Evolutionary conservation across 306 rosid species (phyloP), one percentile per base, ranked within the genome.

Genomic region (Morella rubra): DNA sequence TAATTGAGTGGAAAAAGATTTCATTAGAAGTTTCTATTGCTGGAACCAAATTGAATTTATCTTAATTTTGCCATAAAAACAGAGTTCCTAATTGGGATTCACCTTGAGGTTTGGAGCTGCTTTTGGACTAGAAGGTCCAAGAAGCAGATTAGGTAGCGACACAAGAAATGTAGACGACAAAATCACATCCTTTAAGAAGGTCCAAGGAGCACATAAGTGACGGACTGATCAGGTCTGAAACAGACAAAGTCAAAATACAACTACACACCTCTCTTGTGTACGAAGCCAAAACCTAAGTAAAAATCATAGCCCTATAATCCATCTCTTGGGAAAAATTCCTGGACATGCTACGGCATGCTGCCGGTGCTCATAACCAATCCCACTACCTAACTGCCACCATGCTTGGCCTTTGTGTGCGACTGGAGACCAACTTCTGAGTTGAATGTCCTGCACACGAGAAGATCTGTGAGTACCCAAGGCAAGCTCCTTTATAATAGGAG

Each of bases 351-450:
- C 24, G 27, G 51, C 42, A 5, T n/a, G 61, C 11, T n/a, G 0
- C 7, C 27, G 8, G 27, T 46, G 16, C 0, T 45, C 8, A n/a
- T 19, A n/a, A 5, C 49, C 64, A 41, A 18, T 52, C 41, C 64
- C 16, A 54, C 64, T 81, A 82, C 78, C 14, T 84, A 64, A 19
- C 16, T 64, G 19, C 58, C 85, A 45, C 84, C 78, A 59, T 92
- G 98, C 81, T 94, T 94, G 0, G 96, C 98, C 87, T 92, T 92
- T 9, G 58, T 80, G 81, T 94, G 98, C 11, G 96, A 93, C 77
- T 79, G 85, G 8, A 92, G 85, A 8, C 93, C 98, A 49, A 24
- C 69, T 11, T 86, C 97, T 2, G 96, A 83, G 56, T 70, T 81
- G 45, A 94, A 94, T 7, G 81, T 0, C 92, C 98, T 93, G 64